Percentiles rank a stretch among this genome's conserved stretches.
phyloP scores from a whole-genome alignment of 2,329 filamentous ascomycete species.

The Hypoxylon sp. region DNA sequence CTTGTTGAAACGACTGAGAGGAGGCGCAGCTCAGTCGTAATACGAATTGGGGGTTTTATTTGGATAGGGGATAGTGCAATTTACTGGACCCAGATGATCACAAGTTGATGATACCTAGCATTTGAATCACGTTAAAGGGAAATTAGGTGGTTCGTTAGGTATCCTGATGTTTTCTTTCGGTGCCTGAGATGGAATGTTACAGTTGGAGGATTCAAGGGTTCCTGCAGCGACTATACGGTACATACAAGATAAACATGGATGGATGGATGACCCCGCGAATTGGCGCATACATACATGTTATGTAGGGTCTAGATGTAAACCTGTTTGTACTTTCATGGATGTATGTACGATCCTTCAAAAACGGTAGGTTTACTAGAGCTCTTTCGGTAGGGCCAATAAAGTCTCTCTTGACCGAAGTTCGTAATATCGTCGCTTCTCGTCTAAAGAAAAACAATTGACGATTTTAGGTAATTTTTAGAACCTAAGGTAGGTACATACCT shows the following conservation, averaged over 20 bases:
- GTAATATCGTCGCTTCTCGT: constrained; percentile 10
- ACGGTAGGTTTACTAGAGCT: constrained; percentile 10
- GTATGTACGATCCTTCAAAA: constrained; percentile 18
- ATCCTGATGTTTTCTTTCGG: constrained; percentile 7
- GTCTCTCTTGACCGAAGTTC: constrained; percentile 15
- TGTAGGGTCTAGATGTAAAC: background rate
- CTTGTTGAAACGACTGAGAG: constrained; percentile 37
- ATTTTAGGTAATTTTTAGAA: constrained; percentile 32
- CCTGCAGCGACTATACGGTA: constrained; percentile 17
- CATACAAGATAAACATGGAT: background rate
- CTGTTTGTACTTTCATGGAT: background rate
- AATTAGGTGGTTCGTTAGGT: constrained; percentile 37
- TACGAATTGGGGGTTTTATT: constrained; percentile 38
- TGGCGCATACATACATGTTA: constrained; percentile 1
- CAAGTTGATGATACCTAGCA: constrained; percentile 20
- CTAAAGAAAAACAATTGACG: background rate
- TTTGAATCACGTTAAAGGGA: constrained; percentile 29
- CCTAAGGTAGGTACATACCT: too few species aligned
- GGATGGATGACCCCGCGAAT: constrained; percentile 13
- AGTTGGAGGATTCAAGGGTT: constrained; percentile 27
- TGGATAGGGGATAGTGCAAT: constrained; percentile 22
- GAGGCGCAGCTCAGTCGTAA: constrained; percentile 43
- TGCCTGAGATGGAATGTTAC: constrained; percentile 21
- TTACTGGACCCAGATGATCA: constrained; percentile 29
- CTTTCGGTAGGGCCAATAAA: constrained; percentile 37